Evolutionary conservation across 805 yeast genomes (phyloP).

Genomic region (Vanderwaltozyma polyspora): DNA sequence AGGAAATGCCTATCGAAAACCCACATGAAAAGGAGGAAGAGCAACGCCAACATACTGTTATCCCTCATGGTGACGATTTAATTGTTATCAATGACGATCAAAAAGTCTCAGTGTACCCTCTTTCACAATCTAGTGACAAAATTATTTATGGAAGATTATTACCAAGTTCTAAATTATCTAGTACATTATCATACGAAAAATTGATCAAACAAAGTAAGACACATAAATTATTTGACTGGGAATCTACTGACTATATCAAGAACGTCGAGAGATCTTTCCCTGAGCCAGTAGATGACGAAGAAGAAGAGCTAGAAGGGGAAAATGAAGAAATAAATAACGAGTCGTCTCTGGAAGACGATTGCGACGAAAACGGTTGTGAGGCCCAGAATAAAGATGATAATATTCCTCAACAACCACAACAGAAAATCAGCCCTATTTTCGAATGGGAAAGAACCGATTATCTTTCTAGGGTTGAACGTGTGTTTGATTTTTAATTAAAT

Average conservation of each 20-base stretch:
- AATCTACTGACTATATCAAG: conserved; percentile 7
- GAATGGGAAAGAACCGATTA: conserved; percentile 17
- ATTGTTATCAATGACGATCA: not conserved
- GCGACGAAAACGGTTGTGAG: not conserved
- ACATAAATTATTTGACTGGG: conserved; percentile 14
- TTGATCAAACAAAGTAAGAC: not conserved
- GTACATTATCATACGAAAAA: not conserved
- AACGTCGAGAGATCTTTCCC: conserved; percentile 14
- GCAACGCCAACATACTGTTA: too few species aligned
- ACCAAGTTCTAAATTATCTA: not conserved
- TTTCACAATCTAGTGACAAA: conserved; percentile 2
- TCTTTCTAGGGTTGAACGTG: conserved; percentile 10
- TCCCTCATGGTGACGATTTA: too few species aligned
- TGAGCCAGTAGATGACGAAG: not conserved
- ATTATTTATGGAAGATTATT: conserved; percentile 1
- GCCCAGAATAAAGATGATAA: not conserved
- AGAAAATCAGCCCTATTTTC: conserved; percentile 3
- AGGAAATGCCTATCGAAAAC: not conserved
- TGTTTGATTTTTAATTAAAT: too few species aligned
- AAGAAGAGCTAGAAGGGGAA: not conserved
- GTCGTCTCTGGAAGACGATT: not conserved
- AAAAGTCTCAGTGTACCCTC: not conserved
- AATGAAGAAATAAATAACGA: not conserved
- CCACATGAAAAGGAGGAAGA: not conserved
- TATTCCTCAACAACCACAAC: not conserved